Base-by-base conservation (phyloP, 306 rosid species). In the Lotus japonicus region DNA sequence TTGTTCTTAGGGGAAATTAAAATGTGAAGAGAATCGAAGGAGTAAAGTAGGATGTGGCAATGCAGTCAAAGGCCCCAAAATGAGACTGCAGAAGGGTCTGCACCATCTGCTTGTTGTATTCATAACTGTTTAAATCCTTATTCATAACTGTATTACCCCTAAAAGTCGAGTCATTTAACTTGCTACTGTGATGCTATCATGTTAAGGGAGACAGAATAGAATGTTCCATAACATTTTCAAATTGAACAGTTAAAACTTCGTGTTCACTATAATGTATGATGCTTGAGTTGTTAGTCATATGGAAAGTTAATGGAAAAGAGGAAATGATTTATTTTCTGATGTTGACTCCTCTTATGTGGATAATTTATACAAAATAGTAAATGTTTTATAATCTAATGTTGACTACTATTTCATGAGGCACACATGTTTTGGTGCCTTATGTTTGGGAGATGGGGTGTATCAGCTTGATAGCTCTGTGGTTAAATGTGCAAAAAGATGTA, bases 251-350 rank as follows among this genome's bases (percentile, higher is more conserved):
- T 21, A 57, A 58, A 21, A 9, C 9, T 58, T 58, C 57, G 39
- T 57, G 15, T 9, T 12, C 26, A 13, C 26, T 45, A 38, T 36
- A 49, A 48, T 14, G 42, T n/a, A n/a, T 12, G 50, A 39, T 42
- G 21, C 45, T 52, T 12, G 11, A 13, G 17, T 61, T 68, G 43
- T 33, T 16, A 17, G 11, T 51, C 7, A 55, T 35, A 4, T 44
- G 14, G 18, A 63, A 16, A 26, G 9, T 44, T 54, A n/a, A 42
- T 54, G 71, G 39, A 42, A 52, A 28, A 16, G 53, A 63, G 51
- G 28, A 51, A 56, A 71, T 51, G 1, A 18, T 64, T 31, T 75
- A 38, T 67, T 58, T 59, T 59, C 58, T 11, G 6, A 9, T 76
- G 17, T 23, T 11, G 35, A 16, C 4, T 17, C 3, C 15, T 42